These are phyloP conservation scores for Rhizophlyctis rosea DNA, from an alignment of 192 early-diverging fungal genomes.

Conservation along the genomic window DNA sequence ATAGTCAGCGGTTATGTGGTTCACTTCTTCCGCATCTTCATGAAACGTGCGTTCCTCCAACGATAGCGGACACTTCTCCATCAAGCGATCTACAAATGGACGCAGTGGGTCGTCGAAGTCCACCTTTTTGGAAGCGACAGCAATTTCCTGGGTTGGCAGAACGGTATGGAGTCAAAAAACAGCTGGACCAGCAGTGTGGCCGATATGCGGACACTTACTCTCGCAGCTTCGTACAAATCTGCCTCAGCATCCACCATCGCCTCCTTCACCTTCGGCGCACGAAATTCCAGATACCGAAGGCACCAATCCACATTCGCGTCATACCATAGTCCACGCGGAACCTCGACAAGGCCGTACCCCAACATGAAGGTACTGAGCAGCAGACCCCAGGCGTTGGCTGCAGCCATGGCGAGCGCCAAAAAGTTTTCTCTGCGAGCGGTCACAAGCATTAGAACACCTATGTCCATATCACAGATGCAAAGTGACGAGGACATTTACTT, in stretches of 20 bases:
- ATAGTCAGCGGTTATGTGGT: constrained; percentile 56
- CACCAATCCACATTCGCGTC: constrained; percentile 58
- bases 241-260: constrained; percentile 76
- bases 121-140: constrained; percentile 38
- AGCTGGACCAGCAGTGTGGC: constrained; percentile 7
- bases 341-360: constrained; percentile 88
- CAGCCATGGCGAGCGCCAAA: constrained; percentile 81
- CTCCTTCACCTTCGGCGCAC: constrained; percentile 73
- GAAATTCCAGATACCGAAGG: constrained; percentile 62
- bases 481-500: constrained; percentile 2
- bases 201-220: constrained; percentile 21
- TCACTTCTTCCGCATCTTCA: constrained; percentile 15
- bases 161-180: constrained; percentile 26
- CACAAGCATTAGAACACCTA: neutral
- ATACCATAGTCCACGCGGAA: constrained; percentile 85
- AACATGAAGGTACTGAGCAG: constrained; percentile 83
- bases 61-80: constrained; percentile 55
- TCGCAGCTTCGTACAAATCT: constrained; percentile 67
- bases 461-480: constrained; percentile 1
- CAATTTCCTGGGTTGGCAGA: constrained; percentile 36
- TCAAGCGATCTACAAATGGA: constrained; percentile 57
- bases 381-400: constrained; percentile 92
- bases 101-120: constrained; percentile 51
- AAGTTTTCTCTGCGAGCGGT: constrained; percentile 51
- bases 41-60: constrained; percentile 23